phyloP scores from a whole-genome alignment of 495 filamentous ascomycete genomes.

The Stereocaulon alpinum region DNA sequence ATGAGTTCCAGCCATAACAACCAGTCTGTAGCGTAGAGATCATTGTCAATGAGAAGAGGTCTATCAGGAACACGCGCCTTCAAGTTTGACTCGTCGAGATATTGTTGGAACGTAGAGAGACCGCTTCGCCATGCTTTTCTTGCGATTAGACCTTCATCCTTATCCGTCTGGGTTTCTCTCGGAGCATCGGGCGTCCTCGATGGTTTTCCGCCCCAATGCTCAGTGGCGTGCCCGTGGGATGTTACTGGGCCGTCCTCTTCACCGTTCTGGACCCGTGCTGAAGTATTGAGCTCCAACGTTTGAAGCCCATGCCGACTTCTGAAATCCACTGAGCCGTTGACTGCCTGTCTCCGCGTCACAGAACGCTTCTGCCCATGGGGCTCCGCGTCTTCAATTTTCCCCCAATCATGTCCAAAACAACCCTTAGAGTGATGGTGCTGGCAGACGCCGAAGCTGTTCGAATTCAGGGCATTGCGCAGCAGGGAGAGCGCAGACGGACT shows the following conservation, averaged over 20 bases:
- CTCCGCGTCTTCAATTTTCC: not conserved
- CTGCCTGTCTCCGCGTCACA: not conserved
- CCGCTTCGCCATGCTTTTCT: not conserved
- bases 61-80: not conserved
- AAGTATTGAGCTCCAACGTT: too few relatives aligned
- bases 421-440: not conserved
- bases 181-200: not conserved
- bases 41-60: constrained; percentile 9
- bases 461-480: not conserved
- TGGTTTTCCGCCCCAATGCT: not conserved
- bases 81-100: constrained; percentile 5
- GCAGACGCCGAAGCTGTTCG: not conserved
- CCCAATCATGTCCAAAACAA: not conserved
- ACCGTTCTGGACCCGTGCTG: not conserved
- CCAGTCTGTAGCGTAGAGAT: constrained; percentile 33
- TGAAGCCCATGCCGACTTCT: too few relatives aligned
- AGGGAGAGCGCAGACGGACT: constrained; percentile 4
- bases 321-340: too few relatives aligned
- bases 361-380: not conserved
- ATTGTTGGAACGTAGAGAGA: constrained; percentile 9
- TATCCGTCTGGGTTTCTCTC: not conserved
- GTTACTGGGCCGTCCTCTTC: not conserved
- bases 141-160: not conserved
- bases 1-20: constrained; percentile 57
- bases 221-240: not conserved